Conservation (phyloP, 2,329 filamentous ascomycete genomes). For the Mollisia scopiformis region DNA sequence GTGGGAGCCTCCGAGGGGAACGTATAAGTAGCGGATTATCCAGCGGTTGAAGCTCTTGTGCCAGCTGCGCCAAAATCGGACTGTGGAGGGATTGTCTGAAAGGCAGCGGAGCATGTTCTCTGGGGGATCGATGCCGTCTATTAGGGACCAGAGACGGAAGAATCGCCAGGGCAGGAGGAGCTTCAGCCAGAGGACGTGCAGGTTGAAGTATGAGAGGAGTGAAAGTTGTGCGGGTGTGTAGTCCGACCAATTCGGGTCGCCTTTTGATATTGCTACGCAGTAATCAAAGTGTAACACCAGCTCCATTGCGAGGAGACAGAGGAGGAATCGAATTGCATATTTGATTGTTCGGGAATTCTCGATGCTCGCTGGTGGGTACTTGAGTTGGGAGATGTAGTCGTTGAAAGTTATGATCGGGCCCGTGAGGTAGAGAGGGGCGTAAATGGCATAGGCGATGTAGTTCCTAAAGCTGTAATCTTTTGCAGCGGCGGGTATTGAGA, state of each 20-base stretch:
- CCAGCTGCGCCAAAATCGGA: conserved; percentile 96
- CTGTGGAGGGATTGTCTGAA: conserved; percentile 88
- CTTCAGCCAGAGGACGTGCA: conserved; percentile 98
- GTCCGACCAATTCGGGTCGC: conserved; percentile 74
- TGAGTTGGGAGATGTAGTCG: conserved; percentile 88
- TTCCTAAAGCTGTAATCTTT: conserved; percentile 80
- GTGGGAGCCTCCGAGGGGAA: conserved; percentile 79
- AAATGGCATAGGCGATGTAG: conserved; percentile 87
- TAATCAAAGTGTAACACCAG: conserved; percentile 90
- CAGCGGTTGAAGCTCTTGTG: conserved; percentile 95
- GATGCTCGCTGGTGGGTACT: conserved; percentile 73
- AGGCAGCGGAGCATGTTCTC: conserved; percentile 99
- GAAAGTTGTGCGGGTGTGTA: conserved; percentile 88
- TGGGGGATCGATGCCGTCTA: conserved; percentile 90
- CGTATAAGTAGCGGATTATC: conserved; percentile 91
- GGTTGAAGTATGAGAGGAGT: conserved; percentile 92
- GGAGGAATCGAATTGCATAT: conserved; percentile 81
- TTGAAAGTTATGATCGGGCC: conserved; percentile 98
- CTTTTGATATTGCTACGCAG: conserved; percentile 87
- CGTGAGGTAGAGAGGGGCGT: conserved; percentile 89
- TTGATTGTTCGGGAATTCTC: conserved; percentile 71
- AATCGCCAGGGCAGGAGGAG: conserved; percentile 96
- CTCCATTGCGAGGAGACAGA: conserved; percentile 88
- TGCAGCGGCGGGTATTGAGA: conserved; percentile 72
- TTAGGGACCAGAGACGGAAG: conserved; percentile 92